Conservation (phyloP, 2,329 filamentous ascomycete species). For the Cyanodermella asteris region DNA sequence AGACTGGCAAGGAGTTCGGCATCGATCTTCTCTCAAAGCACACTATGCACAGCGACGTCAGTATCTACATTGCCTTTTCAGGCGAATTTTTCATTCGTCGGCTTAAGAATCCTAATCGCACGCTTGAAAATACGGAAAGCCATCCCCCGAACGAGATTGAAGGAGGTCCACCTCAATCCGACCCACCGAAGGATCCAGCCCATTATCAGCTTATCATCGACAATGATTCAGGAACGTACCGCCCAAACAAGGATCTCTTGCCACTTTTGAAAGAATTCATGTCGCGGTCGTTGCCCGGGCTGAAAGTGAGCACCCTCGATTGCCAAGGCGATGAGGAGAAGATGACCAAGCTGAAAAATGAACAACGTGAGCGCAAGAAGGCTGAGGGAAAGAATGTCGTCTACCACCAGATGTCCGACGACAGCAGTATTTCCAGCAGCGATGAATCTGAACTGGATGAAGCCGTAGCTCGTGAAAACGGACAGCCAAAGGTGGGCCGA, state of each 20-base stretch:
- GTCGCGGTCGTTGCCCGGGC: conserved; percentile 48
- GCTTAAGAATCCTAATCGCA: conserved; percentile 30
- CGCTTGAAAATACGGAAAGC: conserved; percentile 14
- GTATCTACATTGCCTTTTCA: conserved; percentile 73
- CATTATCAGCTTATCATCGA: conserved; percentile 79
- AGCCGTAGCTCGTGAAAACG: too few species aligned
- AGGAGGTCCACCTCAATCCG: conserved; percentile 20
- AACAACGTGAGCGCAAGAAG: conserved; percentile 56
- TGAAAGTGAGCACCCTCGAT: conserved; percentile 52
- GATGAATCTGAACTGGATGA: conserved; percentile 36
- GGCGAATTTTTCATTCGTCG: conserved; percentile 83
- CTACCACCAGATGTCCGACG: conserved; percentile 25
- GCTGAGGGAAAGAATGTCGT: conserved; percentile 27
- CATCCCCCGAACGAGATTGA: conserved; percentile 16
- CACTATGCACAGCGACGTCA: conserved; percentile 89
- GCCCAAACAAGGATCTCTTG: conserved; percentile 58
- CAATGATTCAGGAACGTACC: conserved; percentile 86
- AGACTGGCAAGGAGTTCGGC: conserved; percentile 87
- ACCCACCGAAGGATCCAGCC: conserved; percentile 28
- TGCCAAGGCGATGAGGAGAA: conserved; percentile 50
- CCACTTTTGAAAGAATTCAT: conserved; percentile 51
- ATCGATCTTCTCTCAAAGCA: conserved; percentile 88
- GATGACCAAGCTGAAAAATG: conserved; percentile 52
- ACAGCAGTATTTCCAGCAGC: conserved; percentile 27
- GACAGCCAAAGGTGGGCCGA: too few species aligned